phyloP scores from a whole-genome alignment of 139 green algal genomes.

The Chlamydomonas asymmetrica region DNA sequence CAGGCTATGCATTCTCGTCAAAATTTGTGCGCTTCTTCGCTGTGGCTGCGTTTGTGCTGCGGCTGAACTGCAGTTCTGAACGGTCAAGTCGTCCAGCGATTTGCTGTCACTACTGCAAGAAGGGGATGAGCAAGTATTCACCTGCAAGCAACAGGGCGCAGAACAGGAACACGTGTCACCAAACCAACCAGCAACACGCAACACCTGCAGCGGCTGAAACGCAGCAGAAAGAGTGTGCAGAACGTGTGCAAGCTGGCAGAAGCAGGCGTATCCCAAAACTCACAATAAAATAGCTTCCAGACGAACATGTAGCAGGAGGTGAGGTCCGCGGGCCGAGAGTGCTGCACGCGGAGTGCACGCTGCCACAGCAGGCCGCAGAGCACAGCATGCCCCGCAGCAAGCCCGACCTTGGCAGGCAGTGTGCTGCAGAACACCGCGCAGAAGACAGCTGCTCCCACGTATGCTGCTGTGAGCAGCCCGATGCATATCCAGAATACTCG shows the following conservation, averaged over 20 bases:
- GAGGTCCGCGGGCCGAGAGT: conserved; percentile 28
- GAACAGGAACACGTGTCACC: too few relatives aligned
- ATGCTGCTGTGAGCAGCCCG: conserved; percentile 70
- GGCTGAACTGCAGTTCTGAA: too few relatives aligned
- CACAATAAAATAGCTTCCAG: conserved; percentile 96
- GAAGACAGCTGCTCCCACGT: conserved; percentile 62
- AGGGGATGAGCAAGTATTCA: conserved; percentile 87
- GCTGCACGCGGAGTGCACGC: neutral
- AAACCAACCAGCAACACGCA: too few relatives aligned
- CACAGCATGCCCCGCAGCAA: conserved; percentile 43
- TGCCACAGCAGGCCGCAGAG: conserved; percentile 38
- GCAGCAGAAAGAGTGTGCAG: too few relatives aligned
- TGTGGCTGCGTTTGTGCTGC: too few relatives aligned
- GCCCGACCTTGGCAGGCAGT: conserved; percentile 15
- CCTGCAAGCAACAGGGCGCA: too few relatives aligned
- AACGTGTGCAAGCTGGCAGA: too few relatives aligned
- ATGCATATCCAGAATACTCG: conserved; percentile 89
- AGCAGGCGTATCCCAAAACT: too few relatives aligned
- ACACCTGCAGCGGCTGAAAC: too few relatives aligned
- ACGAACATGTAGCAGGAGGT: conserved; percentile 71
- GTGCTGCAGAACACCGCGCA: conserved; percentile 30
- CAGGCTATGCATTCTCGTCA: too few relatives aligned
- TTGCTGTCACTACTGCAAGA: conserved; percentile 56
- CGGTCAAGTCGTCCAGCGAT: too few relatives aligned
- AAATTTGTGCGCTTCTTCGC: too few relatives aligned